Evolutionary conservation across 352 stramenopile genomes (phyloP).

Genomic region (Phytopythium chamaehyphon): DNA sequence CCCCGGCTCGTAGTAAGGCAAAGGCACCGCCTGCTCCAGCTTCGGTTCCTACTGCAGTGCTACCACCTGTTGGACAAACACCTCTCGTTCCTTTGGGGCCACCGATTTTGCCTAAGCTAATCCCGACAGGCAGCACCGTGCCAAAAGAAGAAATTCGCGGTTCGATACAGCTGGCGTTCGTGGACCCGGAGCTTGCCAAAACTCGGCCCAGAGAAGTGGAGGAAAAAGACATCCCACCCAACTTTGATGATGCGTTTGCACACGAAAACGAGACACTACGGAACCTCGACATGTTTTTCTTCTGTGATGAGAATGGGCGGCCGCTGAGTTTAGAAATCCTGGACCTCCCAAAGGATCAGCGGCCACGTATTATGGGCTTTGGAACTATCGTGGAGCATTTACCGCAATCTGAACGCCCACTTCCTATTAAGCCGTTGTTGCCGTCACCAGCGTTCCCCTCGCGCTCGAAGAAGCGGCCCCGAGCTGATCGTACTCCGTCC

Average conservation of each 20-base stretch:
- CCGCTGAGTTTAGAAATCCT: slow-evolving; percentile 78
- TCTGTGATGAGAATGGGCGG: slow-evolving; percentile 81
- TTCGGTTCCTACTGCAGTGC: neutral
- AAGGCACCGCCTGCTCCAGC: slow-evolving; percentile 10
- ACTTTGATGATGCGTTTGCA: slow-evolving; percentile 69
- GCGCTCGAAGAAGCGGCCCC: slow-evolving; percentile 63
- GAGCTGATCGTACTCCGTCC: slow-evolving; percentile 34
- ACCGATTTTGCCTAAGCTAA: slow-evolving; percentile 49
- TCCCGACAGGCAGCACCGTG: slow-evolving; percentile 54
- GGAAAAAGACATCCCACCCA: slow-evolving; percentile 51
- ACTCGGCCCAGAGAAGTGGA: slow-evolving; percentile 40
- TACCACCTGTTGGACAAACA: neutral
- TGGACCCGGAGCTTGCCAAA: slow-evolving; percentile 20
- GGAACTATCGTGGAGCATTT: slow-evolving; percentile 77
- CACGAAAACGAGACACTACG: slow-evolving; percentile 63
- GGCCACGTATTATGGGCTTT: slow-evolving; percentile 81
- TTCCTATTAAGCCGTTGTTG: slow-evolving; percentile 66
- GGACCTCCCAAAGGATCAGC: slow-evolving; percentile 66
- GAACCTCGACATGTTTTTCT: slow-evolving; percentile 84
- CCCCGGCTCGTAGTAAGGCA: neutral
- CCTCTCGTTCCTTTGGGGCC: slow-evolving; percentile 6
- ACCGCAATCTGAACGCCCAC: slow-evolving; percentile 45
- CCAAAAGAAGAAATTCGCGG: slow-evolving; percentile 54
- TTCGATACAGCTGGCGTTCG: slow-evolving; percentile 48
- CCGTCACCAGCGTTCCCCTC: slow-evolving; percentile 72